Conservation (phyloP, 768 basidiomycete species). For the Boletus reticuloceps region DNA sequence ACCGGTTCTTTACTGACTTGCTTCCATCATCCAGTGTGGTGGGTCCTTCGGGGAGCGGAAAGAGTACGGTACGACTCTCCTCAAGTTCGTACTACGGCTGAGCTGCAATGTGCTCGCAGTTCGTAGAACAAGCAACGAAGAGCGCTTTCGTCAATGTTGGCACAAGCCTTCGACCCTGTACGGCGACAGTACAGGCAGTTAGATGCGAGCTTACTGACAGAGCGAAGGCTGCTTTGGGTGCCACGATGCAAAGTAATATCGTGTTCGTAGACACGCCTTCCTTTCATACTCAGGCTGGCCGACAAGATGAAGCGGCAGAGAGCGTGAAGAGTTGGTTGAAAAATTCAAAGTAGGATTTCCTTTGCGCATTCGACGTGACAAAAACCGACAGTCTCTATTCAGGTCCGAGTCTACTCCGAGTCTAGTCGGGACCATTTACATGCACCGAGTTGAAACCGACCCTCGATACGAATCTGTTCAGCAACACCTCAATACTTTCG, state of each 20-base stretch:
- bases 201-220: constrained; percentile 1
- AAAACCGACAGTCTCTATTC: neutral
- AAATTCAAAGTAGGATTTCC: neutral
- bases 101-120: constrained; percentile 1
- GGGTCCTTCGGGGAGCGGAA: constrained; percentile 19
- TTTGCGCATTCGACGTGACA: neutral
- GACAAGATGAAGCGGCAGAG: neutral
- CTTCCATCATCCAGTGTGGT: constrained; percentile 5
- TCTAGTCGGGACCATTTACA: constrained; percentile 10
- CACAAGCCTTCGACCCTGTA: neutral
- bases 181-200: constrained; percentile 4
- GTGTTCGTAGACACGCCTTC: constrained; percentile 26
- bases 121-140: constrained; percentile 2
- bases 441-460: constrained; percentile 10
- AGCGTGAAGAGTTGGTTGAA: constrained; percentile 4
- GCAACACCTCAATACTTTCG: constrained; percentile 8
- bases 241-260: neutral
- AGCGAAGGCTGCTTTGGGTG: neutral
- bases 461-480: neutral
- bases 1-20: neutral
- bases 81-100: neutral
- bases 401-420: constrained; percentile 5
- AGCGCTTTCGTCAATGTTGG: neutral
- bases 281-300: neutral
- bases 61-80: constrained; percentile 13